Evolutionary conservation across 2,329 filamentous ascomycete genomes (phyloP).

Genomic region (Pseudocercospora eumusae): DNA sequence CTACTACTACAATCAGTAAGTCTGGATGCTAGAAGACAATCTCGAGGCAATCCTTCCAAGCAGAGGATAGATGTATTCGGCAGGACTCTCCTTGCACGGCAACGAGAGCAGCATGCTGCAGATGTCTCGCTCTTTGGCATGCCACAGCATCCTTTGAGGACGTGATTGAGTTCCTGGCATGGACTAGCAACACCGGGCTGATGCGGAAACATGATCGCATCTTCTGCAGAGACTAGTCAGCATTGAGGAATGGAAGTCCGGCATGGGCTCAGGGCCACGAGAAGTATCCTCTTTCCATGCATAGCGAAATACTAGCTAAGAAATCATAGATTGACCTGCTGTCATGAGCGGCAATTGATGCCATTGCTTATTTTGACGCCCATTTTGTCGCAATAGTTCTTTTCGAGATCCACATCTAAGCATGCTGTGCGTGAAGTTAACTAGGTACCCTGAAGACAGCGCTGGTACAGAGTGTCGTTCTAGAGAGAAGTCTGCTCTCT

Average conservation of each 20-base stretch:
- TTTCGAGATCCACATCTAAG: background rate
- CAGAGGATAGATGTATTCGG: constrained; percentile 1
- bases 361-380: background rate
- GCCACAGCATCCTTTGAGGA: background rate
- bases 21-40: background rate
- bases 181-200: background rate
- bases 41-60: background rate
- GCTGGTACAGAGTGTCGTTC: background rate
- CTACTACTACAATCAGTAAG: constrained; percentile 1
- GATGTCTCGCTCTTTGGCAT: background rate
- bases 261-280: constrained; percentile 10
- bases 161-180: background rate
- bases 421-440: background rate
- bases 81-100: background rate
- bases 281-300: constrained; percentile 27
- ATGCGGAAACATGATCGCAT: background rate
- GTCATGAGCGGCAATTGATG: constrained; percentile 1
- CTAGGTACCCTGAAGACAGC: background rate
- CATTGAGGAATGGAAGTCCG: background rate
- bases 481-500: too few relatives aligned
- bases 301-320: constrained; percentile 28
- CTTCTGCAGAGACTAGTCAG: background rate
- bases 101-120: background rate
- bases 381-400: background rate
- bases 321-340: constrained; percentile 12